These are phyloP conservation scores for Nemania abortiva DNA, from an alignment of 2,329 filamentous ascomycete genomes.

Conservation along the genomic window DNA sequence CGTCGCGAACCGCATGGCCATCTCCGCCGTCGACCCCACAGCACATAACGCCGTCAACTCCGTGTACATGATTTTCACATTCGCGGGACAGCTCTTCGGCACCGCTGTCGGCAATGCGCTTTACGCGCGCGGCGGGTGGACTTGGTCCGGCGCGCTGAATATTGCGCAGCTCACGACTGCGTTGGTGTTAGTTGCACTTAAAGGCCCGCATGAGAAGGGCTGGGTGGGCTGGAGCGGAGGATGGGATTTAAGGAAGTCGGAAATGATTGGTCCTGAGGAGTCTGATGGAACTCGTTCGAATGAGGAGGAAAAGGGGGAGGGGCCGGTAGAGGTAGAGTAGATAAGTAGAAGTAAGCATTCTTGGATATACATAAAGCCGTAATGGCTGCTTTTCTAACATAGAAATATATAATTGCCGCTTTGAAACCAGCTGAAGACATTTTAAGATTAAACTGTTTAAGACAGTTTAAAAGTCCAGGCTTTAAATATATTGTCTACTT, in stretches of 20 bases:
- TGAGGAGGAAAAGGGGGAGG: constrained; percentile 35
- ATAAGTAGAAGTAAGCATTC: not conserved
- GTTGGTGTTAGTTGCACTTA: constrained; percentile 41
- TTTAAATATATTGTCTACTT: too few relatives aligned
- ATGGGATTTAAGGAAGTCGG: constrained; percentile 45
- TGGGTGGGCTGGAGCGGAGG: constrained; percentile 53
- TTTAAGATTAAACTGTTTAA: too few relatives aligned
- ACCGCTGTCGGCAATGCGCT: constrained; percentile 51
- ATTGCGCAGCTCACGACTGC: constrained; percentile 49
- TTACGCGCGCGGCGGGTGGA: constrained; percentile 52
- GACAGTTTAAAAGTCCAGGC: too few relatives aligned
- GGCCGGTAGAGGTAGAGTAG: not conserved
- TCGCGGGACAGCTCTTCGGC: constrained; percentile 52
- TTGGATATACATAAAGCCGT: not conserved
- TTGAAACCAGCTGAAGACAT: too few relatives aligned
- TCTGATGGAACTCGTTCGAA: not conserved
- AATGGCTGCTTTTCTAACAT: not conserved
- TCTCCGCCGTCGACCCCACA: constrained; percentile 49
- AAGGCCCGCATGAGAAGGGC: constrained; percentile 49
- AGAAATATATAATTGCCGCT: not conserved
- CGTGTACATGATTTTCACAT: constrained; percentile 53
- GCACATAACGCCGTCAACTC: constrained; percentile 55
- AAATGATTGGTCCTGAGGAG: constrained; percentile 24
- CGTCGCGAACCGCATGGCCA: constrained; percentile 51
- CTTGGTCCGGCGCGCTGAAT: constrained; percentile 48